Conservation (phyloP, 768 basidiomycete genomes). For the Boletus vinaceobasis region DNA sequence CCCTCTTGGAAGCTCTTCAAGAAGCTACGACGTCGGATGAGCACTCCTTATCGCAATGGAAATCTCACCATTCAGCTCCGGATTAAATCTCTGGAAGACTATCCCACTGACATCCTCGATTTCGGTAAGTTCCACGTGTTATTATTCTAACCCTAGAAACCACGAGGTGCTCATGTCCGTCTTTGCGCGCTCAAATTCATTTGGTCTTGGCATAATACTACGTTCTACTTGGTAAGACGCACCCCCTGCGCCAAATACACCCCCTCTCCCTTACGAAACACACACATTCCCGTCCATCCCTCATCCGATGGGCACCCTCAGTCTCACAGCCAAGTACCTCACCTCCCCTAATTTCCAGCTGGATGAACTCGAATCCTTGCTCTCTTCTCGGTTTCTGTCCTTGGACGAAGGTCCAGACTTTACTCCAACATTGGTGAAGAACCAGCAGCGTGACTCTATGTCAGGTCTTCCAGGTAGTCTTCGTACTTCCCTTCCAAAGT, state of each 20-base stretch:
- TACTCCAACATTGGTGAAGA: constrained; percentile 67
- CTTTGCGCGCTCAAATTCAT: constrained; percentile 8
- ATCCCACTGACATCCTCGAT: constrained; percentile 27
- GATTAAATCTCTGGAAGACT: constrained; percentile 37
- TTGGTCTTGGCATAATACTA: constrained; percentile 6
- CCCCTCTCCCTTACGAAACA: constrained; percentile 46
- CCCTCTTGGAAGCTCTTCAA: constrained; percentile 75
- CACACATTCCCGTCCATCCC: constrained; percentile 65
- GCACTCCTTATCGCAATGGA: constrained; percentile 36
- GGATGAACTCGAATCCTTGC: constrained; percentile 72
- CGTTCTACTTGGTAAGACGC: constrained; percentile 30
- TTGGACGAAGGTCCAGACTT: constrained; percentile 65
- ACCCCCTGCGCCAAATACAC: constrained; percentile 36
- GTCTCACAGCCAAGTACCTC: constrained; percentile 62
- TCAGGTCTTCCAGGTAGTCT: constrained; percentile 41
- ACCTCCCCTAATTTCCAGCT: constrained; percentile 65
- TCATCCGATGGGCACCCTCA: constrained; percentile 64
- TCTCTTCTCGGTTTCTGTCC: constrained; percentile 70
- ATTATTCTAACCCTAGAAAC: constrained; percentile 22
- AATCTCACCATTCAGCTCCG: constrained; percentile 49
- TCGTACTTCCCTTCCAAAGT: constrained; percentile 45
- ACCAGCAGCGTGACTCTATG: constrained; percentile 56
- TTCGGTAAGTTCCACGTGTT: constrained; percentile 37
- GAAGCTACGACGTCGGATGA: constrained; percentile 47
- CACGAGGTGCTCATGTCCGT: constrained; percentile 33